Percentiles rank a stretch among this genome's conserved stretches.
These are phyloP conservation scores for Sphaerulina populicola DNA, from an alignment of 2,329 filamentous ascomycete genomes.

Conservation along the genomic window DNA sequence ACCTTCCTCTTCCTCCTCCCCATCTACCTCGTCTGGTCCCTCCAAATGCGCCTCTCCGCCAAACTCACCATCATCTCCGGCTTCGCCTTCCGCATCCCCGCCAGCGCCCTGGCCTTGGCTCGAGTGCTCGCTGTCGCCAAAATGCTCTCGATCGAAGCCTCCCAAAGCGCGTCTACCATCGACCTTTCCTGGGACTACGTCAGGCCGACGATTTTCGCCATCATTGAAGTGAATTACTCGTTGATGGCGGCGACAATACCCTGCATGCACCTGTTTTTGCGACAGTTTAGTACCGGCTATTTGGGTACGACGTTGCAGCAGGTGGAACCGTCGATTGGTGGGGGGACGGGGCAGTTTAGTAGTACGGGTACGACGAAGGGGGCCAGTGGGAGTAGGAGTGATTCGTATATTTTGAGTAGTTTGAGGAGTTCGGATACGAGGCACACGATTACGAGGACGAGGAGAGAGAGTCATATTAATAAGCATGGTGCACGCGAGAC, in stretches of 20 bases:
- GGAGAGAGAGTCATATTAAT: too few species aligned
- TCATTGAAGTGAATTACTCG: constrained; percentile 15
- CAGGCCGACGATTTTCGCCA: constrained; percentile 8
- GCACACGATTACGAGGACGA: too few species aligned
- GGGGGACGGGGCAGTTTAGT: too few species aligned
- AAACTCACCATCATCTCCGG: constrained; percentile 14
- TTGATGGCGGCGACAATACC: constrained; percentile 18
- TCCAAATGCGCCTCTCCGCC: constrained; percentile 12
- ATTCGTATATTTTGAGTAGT: constrained; percentile 8
- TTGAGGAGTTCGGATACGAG: constrained; percentile 4
- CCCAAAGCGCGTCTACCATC: not conserved
- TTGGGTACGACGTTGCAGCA: constrained; percentile 12
- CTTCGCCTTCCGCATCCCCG: constrained; percentile 17
- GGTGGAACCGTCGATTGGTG: constrained; percentile 2
- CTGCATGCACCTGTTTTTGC: constrained; percentile 17
- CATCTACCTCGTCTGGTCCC: constrained; percentile 13
- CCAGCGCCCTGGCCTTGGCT: constrained; percentile 6
- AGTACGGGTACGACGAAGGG: not conserved
- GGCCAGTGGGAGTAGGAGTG: not conserved
- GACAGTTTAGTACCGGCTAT: constrained; percentile 13
- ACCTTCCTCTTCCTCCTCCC: constrained; percentile 12
- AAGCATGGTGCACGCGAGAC: too few species aligned
- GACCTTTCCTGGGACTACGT: constrained; percentile 14
- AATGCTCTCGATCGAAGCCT: constrained; percentile 2
- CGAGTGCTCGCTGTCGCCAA: constrained; percentile 12